Evolutionary conservation across 129 eudicot genomes (phyloP), one percentile per base, ranked within the genome.

Genomic region (Centella asiatica): DNA sequence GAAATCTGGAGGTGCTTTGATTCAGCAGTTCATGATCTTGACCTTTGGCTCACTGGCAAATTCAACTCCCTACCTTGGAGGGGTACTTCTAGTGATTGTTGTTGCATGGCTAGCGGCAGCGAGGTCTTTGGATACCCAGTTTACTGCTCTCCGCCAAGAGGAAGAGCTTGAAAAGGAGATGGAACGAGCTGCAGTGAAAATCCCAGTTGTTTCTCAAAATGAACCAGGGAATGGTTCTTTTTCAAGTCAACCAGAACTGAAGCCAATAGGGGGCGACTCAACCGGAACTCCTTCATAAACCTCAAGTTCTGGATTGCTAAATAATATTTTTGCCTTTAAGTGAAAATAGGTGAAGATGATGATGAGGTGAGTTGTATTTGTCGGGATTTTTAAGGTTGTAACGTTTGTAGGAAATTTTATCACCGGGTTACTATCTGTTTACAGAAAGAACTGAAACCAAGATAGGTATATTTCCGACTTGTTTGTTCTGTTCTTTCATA

Each of bases 31-130:
- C 81, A 92, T 92, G 99, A 92, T 92, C 62, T 68, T 92, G 65
- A 84, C 95, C 12, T 92, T 92, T 26, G 99, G 96, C 19, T 92
- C 99, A 34, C 99, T 92, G 13, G 99, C 99, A 28, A 92, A 92
- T 69, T 92, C 99, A 4, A 92, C 99, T 48, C 99, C 99, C 3
- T 92, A 87, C 77, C 92, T 92, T 25, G 99, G 99, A 68, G 99
- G 90, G 24, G 36, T 92, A 50, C 83, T 92, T 26, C 51, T 92
- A 11, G 81, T 92, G 39, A 87, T 92, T 9, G 99, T 92, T 46
- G 65, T 79, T 47, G 99, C 96, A 44, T 92, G 99, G 99, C 57
- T 92, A 45, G 96, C 77, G 51, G 96, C 96, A 44, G 99, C 96
- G 23, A 74, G 70, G 71, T 92, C 99, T 22, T 57, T 92, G 62